Base-by-base conservation (phyloP, 257 asterid genomes). In the Jaltomata sinuosa region DNA sequence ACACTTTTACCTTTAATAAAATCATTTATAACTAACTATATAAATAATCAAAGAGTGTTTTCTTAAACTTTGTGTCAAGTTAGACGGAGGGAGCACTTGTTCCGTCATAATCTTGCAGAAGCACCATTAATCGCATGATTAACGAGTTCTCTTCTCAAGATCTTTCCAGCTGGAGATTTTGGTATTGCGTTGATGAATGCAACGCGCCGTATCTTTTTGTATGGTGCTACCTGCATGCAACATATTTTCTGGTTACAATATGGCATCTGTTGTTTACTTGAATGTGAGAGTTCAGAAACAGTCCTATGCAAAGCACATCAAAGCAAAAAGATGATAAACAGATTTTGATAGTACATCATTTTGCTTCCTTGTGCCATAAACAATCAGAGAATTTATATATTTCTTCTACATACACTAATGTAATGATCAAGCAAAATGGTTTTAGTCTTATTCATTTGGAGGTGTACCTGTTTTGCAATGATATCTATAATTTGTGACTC, bases 121-220 rank as follows among this genome's bases (percentile, higher is more conserved):
- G 88, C 40, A 40, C 82, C 80, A 14, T 92, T 80, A n/a, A 64
- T 31, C 5, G 98, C 96, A 67, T 86, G 93, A 11, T 34, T 81
- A 52, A 92, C 86, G 78, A 95, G 87, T 85, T 95, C 98, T 87
- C 97, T 87, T 84, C 99, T 87, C 61, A 94, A 90, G 57, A 93
- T 93, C 89, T 95, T 95, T 49, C 99, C 99, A 0, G 98, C 92
- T 31, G 94, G 95, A 83, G 97, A 92, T 89, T 91, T 95, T 5
- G 98, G 99, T 82, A 95, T 93, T 0, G 97, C 79, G 85, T 85
- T 86, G 74, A 94, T 86, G 82, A 95, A 95, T 74, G 92, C 89
- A 36, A 95, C 87, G 4, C 93, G 97, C 0, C 99, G 91, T 50
- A 95, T 89, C 93, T 90, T 95, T 81, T 95, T 95, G 85, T 94